Evolutionary conservation across 140 eudicot species (phyloP).

Genomic region (Senecio squalidus): DNA sequence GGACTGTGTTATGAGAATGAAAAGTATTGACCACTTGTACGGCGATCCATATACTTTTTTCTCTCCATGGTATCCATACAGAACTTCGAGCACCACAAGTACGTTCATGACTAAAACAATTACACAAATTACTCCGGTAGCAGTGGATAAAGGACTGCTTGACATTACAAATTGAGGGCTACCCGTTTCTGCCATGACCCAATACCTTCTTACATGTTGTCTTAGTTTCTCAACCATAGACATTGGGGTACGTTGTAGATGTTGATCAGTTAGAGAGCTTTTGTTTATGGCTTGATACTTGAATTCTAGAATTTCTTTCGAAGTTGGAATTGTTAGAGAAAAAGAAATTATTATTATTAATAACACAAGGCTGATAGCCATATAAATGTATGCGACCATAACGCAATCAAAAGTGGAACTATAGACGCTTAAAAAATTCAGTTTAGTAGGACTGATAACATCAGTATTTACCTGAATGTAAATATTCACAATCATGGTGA

Average conservation of each 20-base stretch:
- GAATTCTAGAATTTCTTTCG: constrained; percentile 3
- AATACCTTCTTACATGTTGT: constrained; percentile 6
- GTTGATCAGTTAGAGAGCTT: background rate
- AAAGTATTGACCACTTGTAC: constrained; percentile 2
- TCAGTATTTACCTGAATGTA: constrained; percentile 5
- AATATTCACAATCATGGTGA: constrained; percentile 28
- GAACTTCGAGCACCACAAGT: background rate
- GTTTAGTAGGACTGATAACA: background rate
- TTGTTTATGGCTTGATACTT: constrained; percentile 12
- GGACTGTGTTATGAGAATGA: constrained; percentile 5
- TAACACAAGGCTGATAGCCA: background rate
- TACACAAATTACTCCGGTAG: constrained; percentile 16
- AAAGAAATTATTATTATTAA: constrained; percentile 8
- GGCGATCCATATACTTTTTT: background rate
- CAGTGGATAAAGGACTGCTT: constrained; percentile 8
- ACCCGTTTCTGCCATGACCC: constrained; percentile 33
- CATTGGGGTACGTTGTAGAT: background rate
- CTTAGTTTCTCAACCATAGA: constrained; percentile 3
- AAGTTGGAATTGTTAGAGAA: constrained; percentile 6
- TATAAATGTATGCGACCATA: background rate
- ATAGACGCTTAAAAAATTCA: background rate
- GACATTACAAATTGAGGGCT: constrained; percentile 30
- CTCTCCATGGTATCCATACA: background rate
- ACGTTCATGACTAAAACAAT: background rate
- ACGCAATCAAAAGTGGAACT: background rate